These are phyloP conservation scores for Colletotrichum simmondsii DNA, from an alignment of 2,329 filamentous ascomycete species.

Conservation along the genomic window DNA sequence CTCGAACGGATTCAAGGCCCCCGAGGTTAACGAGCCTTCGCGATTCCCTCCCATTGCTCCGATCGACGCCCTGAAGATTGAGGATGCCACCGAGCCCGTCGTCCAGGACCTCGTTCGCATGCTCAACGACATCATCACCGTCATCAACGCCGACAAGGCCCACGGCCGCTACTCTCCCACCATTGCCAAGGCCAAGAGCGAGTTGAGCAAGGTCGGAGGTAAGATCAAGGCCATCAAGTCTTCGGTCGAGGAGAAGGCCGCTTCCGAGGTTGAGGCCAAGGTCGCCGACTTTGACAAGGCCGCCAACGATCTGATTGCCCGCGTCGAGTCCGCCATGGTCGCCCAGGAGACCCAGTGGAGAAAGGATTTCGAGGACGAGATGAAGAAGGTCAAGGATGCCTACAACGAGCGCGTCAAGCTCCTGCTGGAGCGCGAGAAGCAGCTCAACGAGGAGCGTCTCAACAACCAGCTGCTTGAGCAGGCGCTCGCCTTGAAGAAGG, in stretches of 20 bases:
- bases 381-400: slow-evolving; percentile 78
- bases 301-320: slow-evolving; percentile 85
- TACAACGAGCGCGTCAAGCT: slow-evolving; percentile 85
- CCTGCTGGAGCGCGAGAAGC: slow-evolving; percentile 81
- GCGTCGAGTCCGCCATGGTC: slow-evolving; percentile 86
- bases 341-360: slow-evolving; percentile 86
- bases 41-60: slow-evolving; percentile 71
- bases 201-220: slow-evolving; percentile 80
- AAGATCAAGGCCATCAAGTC: slow-evolving; percentile 82
- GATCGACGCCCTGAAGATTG: slow-evolving; percentile 82
- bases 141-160: slow-evolving; percentile 88
- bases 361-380: slow-evolving; percentile 87
- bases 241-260: slow-evolving; percentile 75
- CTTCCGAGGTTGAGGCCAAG: slow-evolving; percentile 78
- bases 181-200: slow-evolving; percentile 86
- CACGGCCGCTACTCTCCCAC: slow-evolving; percentile 81
- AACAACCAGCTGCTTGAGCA: slow-evolving; percentile 91
- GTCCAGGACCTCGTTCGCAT: slow-evolving; percentile 95
- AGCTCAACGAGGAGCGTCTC: slow-evolving; percentile 84
- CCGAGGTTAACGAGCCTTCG: slow-evolving; percentile 75
- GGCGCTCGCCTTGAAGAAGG: slow-evolving; percentile 86
- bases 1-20: slow-evolving; percentile 58
- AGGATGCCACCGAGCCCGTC: slow-evolving; percentile 83
- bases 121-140: slow-evolving; percentile 94
- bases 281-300: slow-evolving; percentile 85